Base-by-base conservation (phyloP, 495 filamentous ascomycete genomes). In the Podospora fimiseda region DNA sequence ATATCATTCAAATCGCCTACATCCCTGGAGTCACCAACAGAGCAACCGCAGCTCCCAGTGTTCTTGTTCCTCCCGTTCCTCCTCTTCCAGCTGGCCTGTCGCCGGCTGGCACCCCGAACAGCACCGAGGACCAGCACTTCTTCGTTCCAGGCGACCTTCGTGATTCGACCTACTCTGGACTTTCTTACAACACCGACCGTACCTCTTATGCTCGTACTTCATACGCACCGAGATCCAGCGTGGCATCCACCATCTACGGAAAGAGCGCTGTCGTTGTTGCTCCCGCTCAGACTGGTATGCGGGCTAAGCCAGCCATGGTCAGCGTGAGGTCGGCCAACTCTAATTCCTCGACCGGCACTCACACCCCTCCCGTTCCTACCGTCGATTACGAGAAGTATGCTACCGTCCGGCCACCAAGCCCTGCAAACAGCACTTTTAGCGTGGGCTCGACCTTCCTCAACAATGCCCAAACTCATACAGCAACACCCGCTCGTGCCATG, bases 1-100 rank as follows among this genome's bases (percentile, higher is more conserved):
- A 98, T 72, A 89, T 98, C 65, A 98, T 98, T 55, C 93, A 97
- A 71, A 98, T 98, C 67, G 93, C 94, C 41, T 98, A 96, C 68
- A 96, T 98, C 58, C 93, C 93, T 44, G 93, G 93, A 42, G 91
- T 97, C 64, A 97, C 90, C 50, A 96, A 96, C 70, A 80, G 93
- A 43, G 90, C 90, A 3, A 82, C 86, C 1, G 80, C 87, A 23
- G 90, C 88, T 1, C 89, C 90, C 8, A 85, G 83, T 30, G 73
- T 89, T n/a, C 78, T 95, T 30, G 84, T 94, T 15, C 91, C 90
- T 21, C 93, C 93, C 0, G 90, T 98, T 11, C 93, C 93, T 42
- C 90, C 93, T 22, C 85, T 97, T 57, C 92, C 93, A 43, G 81
- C 86, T 62, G 79, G 80, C 9, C 70, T 78, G 36, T 78, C 82